A percentile compares a stretch with the other conserved stretches of the same genome.
These are phyloP conservation scores for Blastocystis sp. DNA, from an alignment of 352 stramenopile species.

Conservation along the genomic window DNA sequence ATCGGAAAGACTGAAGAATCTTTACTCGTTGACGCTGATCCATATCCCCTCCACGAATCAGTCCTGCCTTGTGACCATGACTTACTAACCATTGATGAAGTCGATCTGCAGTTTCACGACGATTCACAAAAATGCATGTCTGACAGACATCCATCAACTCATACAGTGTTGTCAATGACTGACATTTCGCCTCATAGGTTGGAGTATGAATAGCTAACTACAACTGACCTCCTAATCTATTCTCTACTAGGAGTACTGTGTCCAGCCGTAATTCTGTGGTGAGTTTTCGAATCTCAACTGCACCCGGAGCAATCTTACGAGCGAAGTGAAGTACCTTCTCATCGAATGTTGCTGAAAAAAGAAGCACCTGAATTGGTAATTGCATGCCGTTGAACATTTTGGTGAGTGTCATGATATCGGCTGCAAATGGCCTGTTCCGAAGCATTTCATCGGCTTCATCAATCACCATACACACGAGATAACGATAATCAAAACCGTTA, in stretches of 20 bases:
- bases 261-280: neutral
- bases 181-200: slow-evolving; percentile 35
- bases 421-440: neutral
- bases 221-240: neutral
- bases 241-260: slow-evolving; percentile 40
- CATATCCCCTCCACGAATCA: slow-evolving; percentile 54
- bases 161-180: slow-evolving; percentile 10
- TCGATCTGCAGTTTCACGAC: slow-evolving; percentile 17
- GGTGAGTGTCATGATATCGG: neutral
- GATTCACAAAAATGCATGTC: slow-evolving; percentile 59
- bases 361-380: slow-evolving; percentile 27
- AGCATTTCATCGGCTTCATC: slow-evolving; percentile 58
- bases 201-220: slow-evolving; percentile 1
- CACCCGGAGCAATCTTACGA: neutral
- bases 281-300: slow-evolving; percentile 37
- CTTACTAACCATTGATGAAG: neutral
- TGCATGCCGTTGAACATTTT: neutral
- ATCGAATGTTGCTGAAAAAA: slow-evolving; percentile 59
- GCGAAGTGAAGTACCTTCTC: slow-evolving; percentile 48
- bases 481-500: neutral
- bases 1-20: slow-evolving; percentile 27
- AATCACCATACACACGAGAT: slow-evolving; percentile 42
- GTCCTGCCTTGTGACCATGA: neutral
- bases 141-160: slow-evolving; percentile 55
- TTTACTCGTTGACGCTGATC: slow-evolving; percentile 15